These are phyloP conservation scores for Spiromastix sp. DNA, from an alignment of 2,329 filamentous ascomycete species.

Conservation along the genomic window DNA sequence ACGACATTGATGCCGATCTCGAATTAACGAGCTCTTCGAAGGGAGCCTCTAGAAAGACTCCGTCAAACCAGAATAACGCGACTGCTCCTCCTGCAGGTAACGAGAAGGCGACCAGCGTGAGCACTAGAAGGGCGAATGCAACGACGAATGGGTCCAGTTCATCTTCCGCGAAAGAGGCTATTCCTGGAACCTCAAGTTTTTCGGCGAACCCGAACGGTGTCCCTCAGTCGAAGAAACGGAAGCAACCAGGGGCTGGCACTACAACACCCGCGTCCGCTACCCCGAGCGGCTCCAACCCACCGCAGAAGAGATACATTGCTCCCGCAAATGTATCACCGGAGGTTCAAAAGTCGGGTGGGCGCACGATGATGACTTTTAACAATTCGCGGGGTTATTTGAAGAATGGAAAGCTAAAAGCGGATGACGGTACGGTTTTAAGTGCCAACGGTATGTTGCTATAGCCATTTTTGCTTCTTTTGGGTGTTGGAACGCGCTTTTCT, in stretches of 20 bases:
- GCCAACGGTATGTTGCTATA: constrained; percentile 84
- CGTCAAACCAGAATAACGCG: constrained; percentile 16
- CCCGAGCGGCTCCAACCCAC: constrained; percentile 11
- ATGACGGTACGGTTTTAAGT: constrained; percentile 76
- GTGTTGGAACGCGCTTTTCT: background rate
- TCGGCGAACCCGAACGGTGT: constrained; percentile 38
- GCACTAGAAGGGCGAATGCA: constrained; percentile 29
- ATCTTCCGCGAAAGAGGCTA: constrained; percentile 32
- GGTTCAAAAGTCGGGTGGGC: constrained; percentile 17
- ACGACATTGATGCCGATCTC: constrained; percentile 81
- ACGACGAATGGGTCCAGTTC: constrained; percentile 23
- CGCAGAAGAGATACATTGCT: constrained; percentile 28
- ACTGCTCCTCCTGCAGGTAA: constrained; percentile 26
- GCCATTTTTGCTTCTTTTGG: too few species aligned
- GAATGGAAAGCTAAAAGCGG: constrained; percentile 70
- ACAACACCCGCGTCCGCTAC: constrained; percentile 23
- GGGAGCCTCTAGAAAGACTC: constrained; percentile 20
- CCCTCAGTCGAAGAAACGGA: constrained; percentile 68
- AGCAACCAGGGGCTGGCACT: constrained; percentile 48
- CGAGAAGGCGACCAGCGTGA: constrained; percentile 30
- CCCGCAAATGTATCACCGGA: constrained; percentile 18
- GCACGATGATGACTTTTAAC: constrained; percentile 81
- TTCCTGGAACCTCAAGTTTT: constrained; percentile 50
- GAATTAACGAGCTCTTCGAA: constrained; percentile 41
- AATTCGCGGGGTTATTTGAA: constrained; percentile 58